A percentile compares a stretch with the other conserved stretches of the same genome.
phyloP scores from a whole-genome alignment of 2,329 filamentous ascomycete species.

The Diaporthe vexans region DNA sequence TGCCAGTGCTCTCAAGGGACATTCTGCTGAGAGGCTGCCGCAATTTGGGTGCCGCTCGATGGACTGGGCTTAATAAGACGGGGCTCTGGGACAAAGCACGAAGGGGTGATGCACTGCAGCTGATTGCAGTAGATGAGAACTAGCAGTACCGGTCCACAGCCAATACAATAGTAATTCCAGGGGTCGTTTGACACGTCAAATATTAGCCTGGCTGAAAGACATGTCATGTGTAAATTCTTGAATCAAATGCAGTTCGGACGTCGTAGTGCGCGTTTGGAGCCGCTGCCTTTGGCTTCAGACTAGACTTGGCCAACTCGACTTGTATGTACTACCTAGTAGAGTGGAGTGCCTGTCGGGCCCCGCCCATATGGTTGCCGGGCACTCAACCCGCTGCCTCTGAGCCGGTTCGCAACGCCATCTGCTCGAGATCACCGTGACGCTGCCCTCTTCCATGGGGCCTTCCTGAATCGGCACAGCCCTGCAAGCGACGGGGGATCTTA shows the following conservation, averaged over 20 bases:
- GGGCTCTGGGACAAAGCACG: not conserved
- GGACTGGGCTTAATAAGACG: not conserved
- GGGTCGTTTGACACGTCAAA: not conserved
- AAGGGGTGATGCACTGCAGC: not conserved
- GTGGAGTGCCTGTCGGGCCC: not conserved
- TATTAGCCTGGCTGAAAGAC: not conserved
- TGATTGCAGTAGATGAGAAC: not conserved
- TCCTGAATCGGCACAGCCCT: not conserved
- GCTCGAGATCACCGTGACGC: not conserved
- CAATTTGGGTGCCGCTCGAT: not conserved
- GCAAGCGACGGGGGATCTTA: not conserved
- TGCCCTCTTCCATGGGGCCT: not conserved
- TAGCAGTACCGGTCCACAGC: not conserved
- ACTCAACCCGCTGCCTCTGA: no score
- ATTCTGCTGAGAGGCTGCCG: not conserved
- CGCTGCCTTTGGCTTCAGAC: not conserved
- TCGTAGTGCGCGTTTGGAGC: no score
- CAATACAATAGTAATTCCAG: not conserved
- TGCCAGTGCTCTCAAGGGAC: conserved; percentile 7
- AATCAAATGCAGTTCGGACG: no score
- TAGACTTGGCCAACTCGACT: not conserved
- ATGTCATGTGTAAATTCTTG: not conserved
- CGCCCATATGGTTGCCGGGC: not conserved
- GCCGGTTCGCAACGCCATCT: not conserved
- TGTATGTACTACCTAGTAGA: no score